A percentile compares a stretch with the other conserved stretches of the same genome.
Evolutionary conservation across 2,329 filamentous ascomycete genomes (phyloP).

Genomic region (Trichoderma gracile): DNA sequence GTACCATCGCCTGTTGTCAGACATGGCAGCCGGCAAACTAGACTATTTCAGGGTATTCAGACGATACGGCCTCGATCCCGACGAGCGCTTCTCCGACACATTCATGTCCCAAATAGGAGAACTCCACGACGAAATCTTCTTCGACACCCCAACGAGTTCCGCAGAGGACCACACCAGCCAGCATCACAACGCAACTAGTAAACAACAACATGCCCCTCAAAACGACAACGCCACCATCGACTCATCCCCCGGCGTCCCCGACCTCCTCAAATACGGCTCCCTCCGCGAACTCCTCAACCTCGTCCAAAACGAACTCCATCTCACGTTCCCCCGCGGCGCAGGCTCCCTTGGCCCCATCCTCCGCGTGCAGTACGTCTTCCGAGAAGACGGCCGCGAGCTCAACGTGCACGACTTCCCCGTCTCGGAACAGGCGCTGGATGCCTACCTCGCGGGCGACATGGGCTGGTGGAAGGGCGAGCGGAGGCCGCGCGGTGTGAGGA

Average conservation of each 20-base stretch:
- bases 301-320: constrained; percentile 48
- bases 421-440: constrained; percentile 61
- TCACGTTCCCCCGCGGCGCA: constrained; percentile 55
- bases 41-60: constrained; percentile 68
- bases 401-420: constrained; percentile 65
- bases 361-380: constrained; percentile 56
- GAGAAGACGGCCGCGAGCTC: constrained; percentile 53
- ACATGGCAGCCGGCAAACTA: constrained; percentile 70
- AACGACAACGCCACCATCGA: background rate
- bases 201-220: constrained; percentile 16
- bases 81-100: constrained; percentile 69
- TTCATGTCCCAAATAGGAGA: constrained; percentile 75
- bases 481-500: constrained; percentile 69
- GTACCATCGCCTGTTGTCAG: constrained; percentile 81
- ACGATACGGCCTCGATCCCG: constrained; percentile 68
- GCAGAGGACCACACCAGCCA: constrained; percentile 11
- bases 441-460: constrained; percentile 70
- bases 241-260: constrained; percentile 31
- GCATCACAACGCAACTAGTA: background rate
- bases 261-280: constrained; percentile 49
- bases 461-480: constrained; percentile 85
- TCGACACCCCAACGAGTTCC: constrained; percentile 48
- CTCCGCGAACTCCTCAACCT: constrained; percentile 51
- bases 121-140: constrained; percentile 66
- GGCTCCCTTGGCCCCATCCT: constrained; percentile 53